Evolutionary conservation across 2,329 filamentous ascomycete genomes (phyloP).

Genomic region (Sordariomycetes sp.): DNA sequence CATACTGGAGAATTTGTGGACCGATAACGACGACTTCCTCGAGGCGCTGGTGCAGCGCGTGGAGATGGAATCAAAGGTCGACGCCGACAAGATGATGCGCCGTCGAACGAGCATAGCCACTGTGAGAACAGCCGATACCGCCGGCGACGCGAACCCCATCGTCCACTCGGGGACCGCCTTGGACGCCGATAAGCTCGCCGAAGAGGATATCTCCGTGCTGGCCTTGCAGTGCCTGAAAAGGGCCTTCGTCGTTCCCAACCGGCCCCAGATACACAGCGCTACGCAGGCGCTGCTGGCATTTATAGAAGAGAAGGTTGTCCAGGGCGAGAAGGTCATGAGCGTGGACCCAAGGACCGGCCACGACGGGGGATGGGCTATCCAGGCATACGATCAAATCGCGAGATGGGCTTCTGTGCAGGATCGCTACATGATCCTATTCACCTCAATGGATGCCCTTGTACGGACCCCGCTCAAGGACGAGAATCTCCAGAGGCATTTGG

Average conservation of each 20-base stretch:
- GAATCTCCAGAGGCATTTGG: constrained; percentile 61
- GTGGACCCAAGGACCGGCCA: constrained; percentile 27
- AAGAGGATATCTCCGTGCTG: constrained; percentile 76
- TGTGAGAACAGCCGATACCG: constrained; percentile 58
- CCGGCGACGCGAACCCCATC: constrained; percentile 52
- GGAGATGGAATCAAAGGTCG: constrained; percentile 56
- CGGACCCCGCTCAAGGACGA: constrained; percentile 59
- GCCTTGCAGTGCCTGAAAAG: constrained; percentile 80
- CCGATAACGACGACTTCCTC: constrained; percentile 60
- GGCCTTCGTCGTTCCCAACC: constrained; percentile 74
- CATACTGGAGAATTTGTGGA: constrained; percentile 78
- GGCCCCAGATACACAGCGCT: constrained; percentile 69
- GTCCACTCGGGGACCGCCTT: constrained; percentile 72
- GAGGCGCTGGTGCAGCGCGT: constrained; percentile 57
- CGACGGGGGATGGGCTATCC: constrained; percentile 66
- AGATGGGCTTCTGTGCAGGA: constrained; percentile 91
- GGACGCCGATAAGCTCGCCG: constrained; percentile 80
- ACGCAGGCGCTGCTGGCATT: constrained; percentile 67
- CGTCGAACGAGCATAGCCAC: constrained; percentile 73
- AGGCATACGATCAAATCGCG: constrained; percentile 68
- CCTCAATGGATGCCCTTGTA: constrained; percentile 66
- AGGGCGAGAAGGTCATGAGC: constrained; percentile 42
- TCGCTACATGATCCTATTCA: constrained; percentile 80
- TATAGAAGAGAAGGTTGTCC: constrained; percentile 48
- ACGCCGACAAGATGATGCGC: constrained; percentile 50